phyloP scores from a whole-genome alignment of 1,284 basidiomycete species.

The Rhodotorula sp. region DNA sequence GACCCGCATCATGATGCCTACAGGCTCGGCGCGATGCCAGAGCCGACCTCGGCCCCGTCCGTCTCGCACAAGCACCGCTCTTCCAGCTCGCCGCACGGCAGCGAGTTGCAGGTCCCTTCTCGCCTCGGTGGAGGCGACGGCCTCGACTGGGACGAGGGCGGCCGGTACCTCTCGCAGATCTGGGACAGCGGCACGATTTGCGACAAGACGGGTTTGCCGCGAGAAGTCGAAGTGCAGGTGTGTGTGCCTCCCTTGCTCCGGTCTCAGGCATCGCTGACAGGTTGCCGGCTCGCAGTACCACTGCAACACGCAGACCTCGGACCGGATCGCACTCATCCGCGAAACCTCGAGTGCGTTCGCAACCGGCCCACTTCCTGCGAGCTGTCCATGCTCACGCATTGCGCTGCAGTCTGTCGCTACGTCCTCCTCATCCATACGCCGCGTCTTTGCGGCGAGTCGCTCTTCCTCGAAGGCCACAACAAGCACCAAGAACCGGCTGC shows the following conservation, averaged over 20 bases:
- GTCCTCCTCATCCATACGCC: conserved; percentile 89
- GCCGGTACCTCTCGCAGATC: conserved; percentile 72
- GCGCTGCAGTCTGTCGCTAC: conserved; percentile 63
- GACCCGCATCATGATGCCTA: conserved; percentile 45
- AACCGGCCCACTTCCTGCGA: no score
- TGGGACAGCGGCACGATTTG: conserved; percentile 89
- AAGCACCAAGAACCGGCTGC: conserved; percentile 10
- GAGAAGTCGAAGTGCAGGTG: conserved; percentile 90
- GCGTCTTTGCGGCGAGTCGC: conserved; percentile 83
- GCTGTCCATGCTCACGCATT: conserved; percentile 50
- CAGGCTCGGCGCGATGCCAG: conserved; percentile 43
- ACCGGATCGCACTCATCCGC: conserved; percentile 78
- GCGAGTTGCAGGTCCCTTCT: conserved; percentile 26
- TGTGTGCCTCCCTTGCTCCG: conserved; percentile 43
- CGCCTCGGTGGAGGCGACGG: conserved; percentile 23
- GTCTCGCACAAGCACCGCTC: conserved; percentile 26
- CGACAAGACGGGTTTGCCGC: conserved; percentile 79
- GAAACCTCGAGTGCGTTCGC: conserved; percentile 66
- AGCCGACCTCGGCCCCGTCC: conserved; percentile 14
- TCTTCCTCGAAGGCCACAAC: conserved; percentile 58
- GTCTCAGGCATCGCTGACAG: neutral
- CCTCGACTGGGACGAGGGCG: conserved; percentile 22
- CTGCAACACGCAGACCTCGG: conserved; percentile 65
- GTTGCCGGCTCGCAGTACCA: conserved; percentile 65
- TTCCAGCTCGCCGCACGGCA: conserved; percentile 12